phyloP scores from a whole-genome alignment of 345 rosid species.

The Brassica cretica region DNA sequence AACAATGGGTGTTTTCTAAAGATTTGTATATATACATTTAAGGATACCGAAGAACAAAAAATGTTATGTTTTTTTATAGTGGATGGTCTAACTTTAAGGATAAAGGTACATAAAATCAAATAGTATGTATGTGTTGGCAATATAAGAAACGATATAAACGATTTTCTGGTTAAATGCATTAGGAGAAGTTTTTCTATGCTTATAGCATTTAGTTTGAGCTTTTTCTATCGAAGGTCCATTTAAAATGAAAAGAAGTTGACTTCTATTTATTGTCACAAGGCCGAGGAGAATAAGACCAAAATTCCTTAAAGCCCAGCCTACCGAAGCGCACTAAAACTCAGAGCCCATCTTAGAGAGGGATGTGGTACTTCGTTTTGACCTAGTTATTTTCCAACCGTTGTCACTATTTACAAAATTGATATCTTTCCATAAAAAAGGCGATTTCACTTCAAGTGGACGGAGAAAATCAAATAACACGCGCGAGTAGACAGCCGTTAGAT shows the following conservation, averaged over 20 bases:
- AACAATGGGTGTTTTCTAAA: too few relatives aligned
- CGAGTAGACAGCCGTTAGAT: slow-evolving; percentile 32
- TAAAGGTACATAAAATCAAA: background rate
- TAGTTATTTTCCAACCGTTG: background rate
- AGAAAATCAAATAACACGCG: background rate
- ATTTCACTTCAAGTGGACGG: slow-evolving; percentile 20
- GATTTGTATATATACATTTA: too few relatives aligned
- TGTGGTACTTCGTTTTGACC: slow-evolving; percentile 24
- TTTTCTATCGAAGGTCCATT: too few relatives aligned
- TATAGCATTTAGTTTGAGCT: background rate
- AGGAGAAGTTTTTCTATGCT: background rate
- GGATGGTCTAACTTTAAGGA: background rate
- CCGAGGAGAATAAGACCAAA: too few relatives aligned
- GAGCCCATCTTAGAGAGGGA: slow-evolving; percentile 25
- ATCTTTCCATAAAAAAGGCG: background rate
- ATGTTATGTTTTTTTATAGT: background rate
- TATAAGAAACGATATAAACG: background rate
- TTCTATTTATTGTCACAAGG: too few relatives aligned
- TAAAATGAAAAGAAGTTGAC: too few relatives aligned
- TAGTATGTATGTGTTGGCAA: background rate
- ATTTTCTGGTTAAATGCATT: too few relatives aligned
- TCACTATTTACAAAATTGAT: background rate
- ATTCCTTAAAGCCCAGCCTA: background rate
- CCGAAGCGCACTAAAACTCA: slow-evolving; percentile 10
- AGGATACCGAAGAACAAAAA: background rate